Conservation (phyloP, 176 grass and related monocot species). For the Lolium multiflorum region DNA sequence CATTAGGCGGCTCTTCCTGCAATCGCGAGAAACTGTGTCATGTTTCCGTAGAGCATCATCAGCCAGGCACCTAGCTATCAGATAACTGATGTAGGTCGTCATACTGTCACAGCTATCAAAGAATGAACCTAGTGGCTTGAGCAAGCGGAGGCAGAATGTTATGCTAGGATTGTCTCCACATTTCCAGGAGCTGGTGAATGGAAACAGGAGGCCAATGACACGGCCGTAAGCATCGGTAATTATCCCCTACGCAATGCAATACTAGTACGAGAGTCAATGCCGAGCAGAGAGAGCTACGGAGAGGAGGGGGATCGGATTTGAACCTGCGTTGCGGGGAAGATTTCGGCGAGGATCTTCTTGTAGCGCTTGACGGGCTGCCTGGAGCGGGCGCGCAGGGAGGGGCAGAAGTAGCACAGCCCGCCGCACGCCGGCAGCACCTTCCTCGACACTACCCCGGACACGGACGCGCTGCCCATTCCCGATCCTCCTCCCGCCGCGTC, state of each 20-base stretch:
- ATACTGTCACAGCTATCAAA: too few relatives aligned
- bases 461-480: background rate
- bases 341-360: constrained; percentile 81
- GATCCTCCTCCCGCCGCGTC: background rate
- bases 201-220: too few relatives aligned
- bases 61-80: too few relatives aligned
- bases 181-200: too few relatives aligned
- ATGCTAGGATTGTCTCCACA: too few relatives aligned
- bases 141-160: too few relatives aligned
- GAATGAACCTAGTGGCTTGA: too few relatives aligned
- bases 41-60: background rate
- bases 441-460: constrained; percentile 63
- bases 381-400: constrained; percentile 53
- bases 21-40: background rate
- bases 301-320: background rate
- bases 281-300: background rate
- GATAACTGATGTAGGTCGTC: too few relatives aligned
- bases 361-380: constrained; percentile 75
- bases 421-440: constrained; percentile 69
- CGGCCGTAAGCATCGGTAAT: too few relatives aligned
- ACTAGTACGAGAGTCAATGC: background rate
- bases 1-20: constrained; percentile 66
- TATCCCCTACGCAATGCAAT: background rate
- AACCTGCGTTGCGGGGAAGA: constrained; percentile 72
- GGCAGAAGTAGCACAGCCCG: constrained; percentile 68